Base-by-base conservation (phyloP, 1,284 basidiomycete genomes). In the Vanrija sp. region DNA sequence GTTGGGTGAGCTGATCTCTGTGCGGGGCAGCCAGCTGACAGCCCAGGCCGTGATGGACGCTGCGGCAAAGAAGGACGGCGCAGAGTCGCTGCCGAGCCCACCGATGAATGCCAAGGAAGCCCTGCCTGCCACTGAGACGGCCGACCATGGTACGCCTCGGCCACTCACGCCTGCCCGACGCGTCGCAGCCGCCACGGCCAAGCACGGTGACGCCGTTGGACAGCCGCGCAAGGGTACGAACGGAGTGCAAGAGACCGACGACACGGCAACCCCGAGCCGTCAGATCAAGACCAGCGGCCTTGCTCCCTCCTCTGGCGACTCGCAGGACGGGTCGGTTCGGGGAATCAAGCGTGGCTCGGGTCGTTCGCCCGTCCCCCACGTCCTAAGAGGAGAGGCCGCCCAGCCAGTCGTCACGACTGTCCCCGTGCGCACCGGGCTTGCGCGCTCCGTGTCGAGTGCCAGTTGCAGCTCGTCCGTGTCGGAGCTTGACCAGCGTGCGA, bases 1-100 rank as follows among this genome's bases (percentile, higher is more conserved):
- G 89, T 71, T 96, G 93, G 93, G 86, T 90, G 6, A 39, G 92
- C 92, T 67, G 85, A 88, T 63, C 78, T 84, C 55, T 80, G 81
- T 63, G 46, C 22, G 46, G 54, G 23, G 47, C 61, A 22, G n/a
- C 83, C 84, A 60, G 23, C 72, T 78, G 2, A 77, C 78, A 19
- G 12, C 31, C 6, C 48, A 71, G 61, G 76, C 79, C 14, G 72
- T 80, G 1, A 69, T 78, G 18, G 75, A 80, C 10, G 50, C 51
- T 2, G 85, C 87, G 4, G 83, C 84, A 27, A 60, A 57, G 45
- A 85, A 87, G 36, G 68, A 72, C 58, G 65, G 39, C 79, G 80
- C n/a, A 80, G 82, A 47, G 73, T 64, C 69, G 9, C 60, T 73
- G 8, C 67, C 69, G 0, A 67, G 71, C 9, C 69, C 71, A 0